Conservation (phyloP, 73 alveolate genomes). For the Symbiodinium pilosum region DNA sequence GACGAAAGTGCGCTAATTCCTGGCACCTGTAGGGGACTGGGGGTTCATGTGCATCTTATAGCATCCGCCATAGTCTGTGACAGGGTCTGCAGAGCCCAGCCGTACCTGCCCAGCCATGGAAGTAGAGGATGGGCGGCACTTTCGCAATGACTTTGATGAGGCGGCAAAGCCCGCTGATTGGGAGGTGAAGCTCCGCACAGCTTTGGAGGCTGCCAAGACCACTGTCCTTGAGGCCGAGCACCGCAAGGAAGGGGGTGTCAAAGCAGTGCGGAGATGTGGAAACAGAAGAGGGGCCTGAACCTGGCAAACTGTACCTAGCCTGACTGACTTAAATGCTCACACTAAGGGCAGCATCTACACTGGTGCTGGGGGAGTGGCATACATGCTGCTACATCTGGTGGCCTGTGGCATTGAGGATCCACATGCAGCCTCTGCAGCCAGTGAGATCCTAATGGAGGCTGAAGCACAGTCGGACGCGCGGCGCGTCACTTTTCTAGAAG, state of each 20-base stretch:
- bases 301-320: too few relatives aligned
- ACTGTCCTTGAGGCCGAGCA: background rate
- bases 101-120: background rate
- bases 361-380: slow-evolving; percentile 58
- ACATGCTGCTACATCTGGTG: slow-evolving; percentile 44
- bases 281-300: too few relatives aligned
- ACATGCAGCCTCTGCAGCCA: background rate
- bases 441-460: background rate
- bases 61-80: too few relatives aligned
- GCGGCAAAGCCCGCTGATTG: slow-evolving; percentile 12
- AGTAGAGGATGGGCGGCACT: slow-evolving; percentile 78
- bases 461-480: background rate
- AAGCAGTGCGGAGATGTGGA: too few relatives aligned
- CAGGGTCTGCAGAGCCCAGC: too few relatives aligned
- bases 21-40: too few relatives aligned
- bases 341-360: background rate
- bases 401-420: background rate
- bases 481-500: slow-evolving; percentile 60
- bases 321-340: background rate
- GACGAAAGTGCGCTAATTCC: too few relatives aligned
- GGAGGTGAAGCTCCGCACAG: slow-evolving; percentile 31
- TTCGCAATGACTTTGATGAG: slow-evolving; percentile 71
- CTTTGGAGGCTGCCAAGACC: background rate
- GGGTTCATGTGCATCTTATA: too few relatives aligned
- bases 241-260: background rate